Percentiles rank a stretch among this genome's conserved stretches.
These are phyloP conservation scores for Picocystis salinarum DNA, from an alignment of 139 green algal species.

Conservation along the genomic window DNA sequence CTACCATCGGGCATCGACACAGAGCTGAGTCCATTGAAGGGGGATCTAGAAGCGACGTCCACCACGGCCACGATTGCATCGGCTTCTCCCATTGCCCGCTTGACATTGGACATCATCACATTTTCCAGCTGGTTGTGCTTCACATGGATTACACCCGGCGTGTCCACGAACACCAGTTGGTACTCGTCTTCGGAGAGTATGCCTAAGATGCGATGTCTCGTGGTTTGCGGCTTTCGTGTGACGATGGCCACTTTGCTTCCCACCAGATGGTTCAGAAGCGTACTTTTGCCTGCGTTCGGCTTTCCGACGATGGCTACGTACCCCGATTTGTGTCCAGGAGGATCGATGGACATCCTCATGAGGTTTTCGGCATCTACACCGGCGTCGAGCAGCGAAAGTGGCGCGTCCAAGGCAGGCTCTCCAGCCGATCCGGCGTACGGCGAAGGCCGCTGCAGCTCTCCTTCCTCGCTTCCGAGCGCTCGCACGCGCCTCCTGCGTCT, in stretches of 20 bases:
- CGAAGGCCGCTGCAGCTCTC: too few species aligned
- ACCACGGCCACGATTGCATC: constrained; percentile 68
- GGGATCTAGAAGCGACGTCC: too few species aligned
- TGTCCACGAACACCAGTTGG: constrained; percentile 16
- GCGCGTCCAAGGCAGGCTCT: too few species aligned
- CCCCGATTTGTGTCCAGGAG: constrained; percentile 34
- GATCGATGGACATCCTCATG: constrained; percentile 29
- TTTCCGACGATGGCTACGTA: constrained; percentile 71
- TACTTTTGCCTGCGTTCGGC: constrained; percentile 81
- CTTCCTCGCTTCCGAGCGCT: too few species aligned
- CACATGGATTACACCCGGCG: constrained; percentile 7
- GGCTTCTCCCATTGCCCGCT: constrained; percentile 42
- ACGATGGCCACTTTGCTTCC: constrained; percentile 87
- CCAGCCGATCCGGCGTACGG: too few species aligned
- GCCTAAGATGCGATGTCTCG: constrained; percentile 76
- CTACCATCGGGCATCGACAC: too few species aligned
- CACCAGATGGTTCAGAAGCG: constrained; percentile 79
- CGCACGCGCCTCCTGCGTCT: too few species aligned
- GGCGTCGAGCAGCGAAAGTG: too few species aligned
- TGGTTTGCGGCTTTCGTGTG: constrained; percentile 82
- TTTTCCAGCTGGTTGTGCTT: constrained; percentile 66
- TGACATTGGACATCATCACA: constrained; percentile 75
- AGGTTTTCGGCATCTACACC: too few species aligned
- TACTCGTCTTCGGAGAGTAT: constrained; percentile 38
- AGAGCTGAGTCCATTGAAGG: too few species aligned